Base-by-base conservation (phyloP, 1,139 yeast genomes). In the Saccharomycopsis hybrid region DNA sequence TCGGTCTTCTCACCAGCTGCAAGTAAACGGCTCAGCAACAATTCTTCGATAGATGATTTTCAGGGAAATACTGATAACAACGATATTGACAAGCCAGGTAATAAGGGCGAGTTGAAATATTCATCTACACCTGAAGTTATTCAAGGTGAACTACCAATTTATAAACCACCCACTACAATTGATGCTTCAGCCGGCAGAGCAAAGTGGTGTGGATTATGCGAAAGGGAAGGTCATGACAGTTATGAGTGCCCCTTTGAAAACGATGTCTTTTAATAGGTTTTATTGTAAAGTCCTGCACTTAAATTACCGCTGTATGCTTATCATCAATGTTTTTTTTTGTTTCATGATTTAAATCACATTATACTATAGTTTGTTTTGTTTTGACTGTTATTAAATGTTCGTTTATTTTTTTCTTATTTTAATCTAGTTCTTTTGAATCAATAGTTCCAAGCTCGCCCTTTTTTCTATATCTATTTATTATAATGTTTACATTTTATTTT, bases 151-250 rank as follows among this genome's bases (percentile, higher is more conserved):
- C 63, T 79, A 45, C 83, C 84, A 18, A 69, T 81, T 1, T 82
- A 76, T 54, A 65, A 68, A 47, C 85, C 88, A 0, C 66, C 66
- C 2, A 59, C 58, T 1, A 71, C 71, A 37, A 61, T 69, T 2
- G 96, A 87, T 61, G 85, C 92, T 1, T 74, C 90, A 3, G 78
- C 78, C 1, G 96, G 96, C 1, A 74, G 88, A 46, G 70, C 69
- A 27, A 74, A 80, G 58, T 90, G 96, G 95, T 90, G 97, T 68
- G 96, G 95, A 0, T 71, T 88, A 48, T 90, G 97, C 67, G 97
- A 90, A 65, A 70, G 88, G 51, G 82, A 79, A 48, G 97, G 97
- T 1, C 97, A 90, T 62, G 84, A 80, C 51, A 83, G 94, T 57
- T 71, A 82, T 43, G 87, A 87, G 52, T 90, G 97, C 67, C 97